phyloP scores from a whole-genome alignment of 495 filamentous ascomycete genomes.

The Penicillium angulare region DNA sequence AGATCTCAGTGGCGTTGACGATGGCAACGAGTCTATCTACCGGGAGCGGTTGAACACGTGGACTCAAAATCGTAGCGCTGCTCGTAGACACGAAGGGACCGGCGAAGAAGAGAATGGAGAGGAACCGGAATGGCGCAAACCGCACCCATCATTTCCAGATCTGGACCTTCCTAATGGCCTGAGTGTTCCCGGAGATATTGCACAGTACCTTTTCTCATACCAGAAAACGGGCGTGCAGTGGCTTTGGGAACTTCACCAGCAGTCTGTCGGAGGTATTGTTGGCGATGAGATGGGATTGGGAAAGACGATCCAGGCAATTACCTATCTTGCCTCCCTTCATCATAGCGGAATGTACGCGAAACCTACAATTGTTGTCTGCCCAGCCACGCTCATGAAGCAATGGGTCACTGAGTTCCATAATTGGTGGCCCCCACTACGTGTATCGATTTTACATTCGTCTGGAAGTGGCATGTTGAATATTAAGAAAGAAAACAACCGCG shows the following conservation, averaged over 20 bases:
- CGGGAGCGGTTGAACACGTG: constrained; percentile 73
- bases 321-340: constrained; percentile 86
- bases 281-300: constrained; percentile 98
- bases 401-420: constrained; percentile 98
- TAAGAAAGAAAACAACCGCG: constrained; percentile 63
- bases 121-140: constrained; percentile 76
- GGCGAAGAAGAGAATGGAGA: constrained; percentile 20
- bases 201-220: constrained; percentile 86
- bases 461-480: constrained; percentile 94
- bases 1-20: constrained; percentile 77
- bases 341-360: constrained; percentile 81
- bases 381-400: constrained; percentile 90
- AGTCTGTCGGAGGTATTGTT: constrained; percentile 89
- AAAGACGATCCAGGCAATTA: constrained; percentile 92
- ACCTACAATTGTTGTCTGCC: constrained; percentile 85
- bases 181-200: constrained; percentile 86
- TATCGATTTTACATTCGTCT: constrained; percentile 91
- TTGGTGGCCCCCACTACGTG: constrained; percentile 95
- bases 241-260: constrained; percentile 89
- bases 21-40: constrained; percentile 86
- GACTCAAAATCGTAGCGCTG: constrained; percentile 64
- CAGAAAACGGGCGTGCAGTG: constrained; percentile 95
- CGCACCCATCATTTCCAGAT: constrained; percentile 77
- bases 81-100: constrained; percentile 51
- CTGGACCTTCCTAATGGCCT: constrained; percentile 70